Conservation (phyloP, 2,329 filamentous ascomycete genomes). For the Pseudocercospora eumusae region DNA sequence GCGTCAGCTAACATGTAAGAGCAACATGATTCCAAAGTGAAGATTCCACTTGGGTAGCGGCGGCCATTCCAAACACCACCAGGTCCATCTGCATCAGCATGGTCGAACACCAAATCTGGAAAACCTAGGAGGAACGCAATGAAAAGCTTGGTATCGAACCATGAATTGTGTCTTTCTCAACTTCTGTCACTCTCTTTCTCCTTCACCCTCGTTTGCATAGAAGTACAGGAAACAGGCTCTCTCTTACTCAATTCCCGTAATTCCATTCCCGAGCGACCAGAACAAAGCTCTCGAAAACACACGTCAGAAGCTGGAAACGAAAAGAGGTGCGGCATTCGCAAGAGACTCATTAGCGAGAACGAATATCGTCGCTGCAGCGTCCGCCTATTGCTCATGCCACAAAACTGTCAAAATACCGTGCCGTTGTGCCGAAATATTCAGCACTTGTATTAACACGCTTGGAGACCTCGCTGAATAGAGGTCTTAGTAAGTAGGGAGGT, state of each 20-base stretch:
- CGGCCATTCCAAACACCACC: too few species aligned
- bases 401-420: constrained; percentile 8
- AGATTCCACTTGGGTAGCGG: too few species aligned
- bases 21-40: too few species aligned
- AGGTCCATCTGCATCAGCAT: too few species aligned
- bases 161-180: not conserved
- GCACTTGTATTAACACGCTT: not conserved
- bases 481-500: constrained; percentile 1
- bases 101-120: too few species aligned
- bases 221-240: not conserved
- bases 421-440: constrained; percentile 1
- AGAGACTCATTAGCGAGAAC: constrained; percentile 1
- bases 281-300: constrained; percentile 1
- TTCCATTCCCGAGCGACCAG: not conserved
- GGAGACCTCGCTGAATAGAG: not conserved
- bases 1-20: too few species aligned
- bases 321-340: not conserved
- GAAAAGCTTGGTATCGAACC: not conserved
- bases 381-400: constrained; percentile 1
- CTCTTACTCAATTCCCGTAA: not conserved
- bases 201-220: not conserved
- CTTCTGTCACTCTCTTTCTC: not conserved
- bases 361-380: not conserved
- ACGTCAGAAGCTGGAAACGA: not conserved
- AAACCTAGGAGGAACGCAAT: not conserved